Percentiles rank a stretch among this genome's conserved stretches.
Evolutionary conservation across 2,329 filamentous ascomycete genomes (phyloP).

Genomic region (Aspergillus tamarii): DNA sequence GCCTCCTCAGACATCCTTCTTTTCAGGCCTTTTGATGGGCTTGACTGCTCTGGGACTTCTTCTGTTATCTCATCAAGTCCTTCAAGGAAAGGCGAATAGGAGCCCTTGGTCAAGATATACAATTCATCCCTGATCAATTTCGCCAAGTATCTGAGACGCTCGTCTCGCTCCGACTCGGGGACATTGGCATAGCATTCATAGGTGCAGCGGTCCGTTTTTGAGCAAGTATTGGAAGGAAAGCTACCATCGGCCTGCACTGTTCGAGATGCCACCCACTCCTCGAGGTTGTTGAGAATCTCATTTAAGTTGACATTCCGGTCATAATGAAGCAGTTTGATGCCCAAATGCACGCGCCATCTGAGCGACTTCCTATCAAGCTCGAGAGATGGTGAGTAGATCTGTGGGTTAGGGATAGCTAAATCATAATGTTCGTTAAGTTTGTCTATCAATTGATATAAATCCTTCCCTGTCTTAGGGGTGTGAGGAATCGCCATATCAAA

Average conservation of each 20-base stretch:
- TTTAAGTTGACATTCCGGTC: conserved; percentile 26
- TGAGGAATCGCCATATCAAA: conserved; percentile 14
- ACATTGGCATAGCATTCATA: conserved; percentile 10
- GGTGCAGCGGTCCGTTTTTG: conserved; percentile 13
- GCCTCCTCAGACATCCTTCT: conserved; percentile 27
- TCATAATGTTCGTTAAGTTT: conserved; percentile 39
- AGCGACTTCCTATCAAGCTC: conserved; percentile 20
- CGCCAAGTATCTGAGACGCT: conserved; percentile 33
- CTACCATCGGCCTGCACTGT: conserved; percentile 3
- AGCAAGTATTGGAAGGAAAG: conserved; percentile 21
- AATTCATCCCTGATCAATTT: conserved; percentile 37
- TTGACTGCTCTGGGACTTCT: not conserved
- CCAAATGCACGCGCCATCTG: conserved; percentile 30
- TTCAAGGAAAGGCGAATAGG: conserved; percentile 10
- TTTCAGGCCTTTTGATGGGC: conserved; percentile 7
- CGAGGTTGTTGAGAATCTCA: conserved; percentile 33
- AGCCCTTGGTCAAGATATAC: conserved; percentile 32
- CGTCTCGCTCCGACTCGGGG: conserved; percentile 24
- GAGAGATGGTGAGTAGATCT: conserved; percentile 21
- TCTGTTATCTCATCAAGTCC: not conserved
- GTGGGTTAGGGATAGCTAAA: conserved; percentile 36
- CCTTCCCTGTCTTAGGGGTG: conserved; percentile 31
- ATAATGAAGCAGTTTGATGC: conserved; percentile 36
- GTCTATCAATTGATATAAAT: conserved; percentile 33
- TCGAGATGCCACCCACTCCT: conserved; percentile 31